Base-by-base conservation (phyloP, 352 stramenopile genomes). In the Phytophthora idaei region DNA sequence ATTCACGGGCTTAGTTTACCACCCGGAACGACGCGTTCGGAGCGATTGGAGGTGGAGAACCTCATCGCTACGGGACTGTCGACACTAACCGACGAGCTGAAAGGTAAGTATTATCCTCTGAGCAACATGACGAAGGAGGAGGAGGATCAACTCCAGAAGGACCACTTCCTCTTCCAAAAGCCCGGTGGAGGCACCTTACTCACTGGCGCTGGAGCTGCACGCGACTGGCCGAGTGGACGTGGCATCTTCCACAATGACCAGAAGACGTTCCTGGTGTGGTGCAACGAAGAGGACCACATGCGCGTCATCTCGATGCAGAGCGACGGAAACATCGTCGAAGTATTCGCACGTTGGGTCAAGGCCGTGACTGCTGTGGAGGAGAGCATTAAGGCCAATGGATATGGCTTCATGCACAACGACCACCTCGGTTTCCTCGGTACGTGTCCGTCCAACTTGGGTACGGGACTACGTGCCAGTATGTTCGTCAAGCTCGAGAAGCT, bases 141-240 rank as follows among this genome's bases (percentile, higher is more conserved):
- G 54, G 92, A 98, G 60, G 80, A 97, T 25, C 89, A 98, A 76
- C 78, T 98, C 5, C 92, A 97, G 39, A 78, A 90, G 55, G 85
- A 96, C 17, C 93, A 97, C 63, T 96, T 98, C 57, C 65, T 98
- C 1, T 98, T 98, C 71, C 89, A 98, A 55, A 97, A 98, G 76
- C 95, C 95, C 1, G 92, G 95, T 1, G 90, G 93, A 2, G 87
- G 84, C 27, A 96, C 90, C 12, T 60, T 97, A 41, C 75, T 95
- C 27, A 95, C 84, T 11, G 85, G 85, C 25, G 90, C 93, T 9
- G 90, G 93, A 10, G 90, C 94, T 2, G 92, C 90, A 1, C 81
- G 92, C n/a, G 92, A 97, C 78, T 98, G 95, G 93, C 95, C 95
- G 0, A 90, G 94, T 59, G 93, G 85, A 17, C 83, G 95, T 62